These are phyloP conservation scores for Ephemerocybe angulata DNA, from an alignment of 768 basidiomycete species.

Conservation along the genomic window DNA sequence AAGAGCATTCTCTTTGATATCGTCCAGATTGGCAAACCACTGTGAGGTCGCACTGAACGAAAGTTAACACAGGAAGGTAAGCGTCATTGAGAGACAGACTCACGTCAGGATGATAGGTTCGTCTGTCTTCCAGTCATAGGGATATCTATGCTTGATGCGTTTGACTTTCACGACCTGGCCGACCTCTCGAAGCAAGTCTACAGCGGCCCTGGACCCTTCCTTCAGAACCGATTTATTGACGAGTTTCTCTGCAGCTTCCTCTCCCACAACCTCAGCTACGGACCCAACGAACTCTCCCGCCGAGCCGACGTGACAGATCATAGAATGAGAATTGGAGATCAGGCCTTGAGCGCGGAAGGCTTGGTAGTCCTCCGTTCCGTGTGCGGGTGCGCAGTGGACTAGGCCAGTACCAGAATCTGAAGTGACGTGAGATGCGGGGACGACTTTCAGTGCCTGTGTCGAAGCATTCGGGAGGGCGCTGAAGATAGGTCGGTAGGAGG, in stretches of 20 bases:
- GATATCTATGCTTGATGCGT: conserved; percentile 81
- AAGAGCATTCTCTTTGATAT: conserved; percentile 76
- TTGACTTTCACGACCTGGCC: conserved; percentile 62
- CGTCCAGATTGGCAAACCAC: conserved; percentile 93
- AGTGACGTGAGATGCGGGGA: conserved; percentile 76
- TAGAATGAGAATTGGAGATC: conserved; percentile 38
- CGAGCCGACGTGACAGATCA: conserved; percentile 80
- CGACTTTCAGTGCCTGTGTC: conserved; percentile 41
- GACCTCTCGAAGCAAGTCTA: conserved; percentile 56
- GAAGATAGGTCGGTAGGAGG: conserved; percentile 64
- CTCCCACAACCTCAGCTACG: conserved; percentile 57
- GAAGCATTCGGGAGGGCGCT: conserved; percentile 26
- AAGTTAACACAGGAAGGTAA: not conserved
- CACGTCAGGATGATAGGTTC: conserved; percentile 89
- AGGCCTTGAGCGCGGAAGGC: conserved; percentile 60
- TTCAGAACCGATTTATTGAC: conserved; percentile 69
- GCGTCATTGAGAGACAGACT: conserved; percentile 19
- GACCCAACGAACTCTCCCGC: conserved; percentile 66
- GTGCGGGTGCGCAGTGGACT: conserved; percentile 94
- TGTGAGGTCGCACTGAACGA: conserved; percentile 81
- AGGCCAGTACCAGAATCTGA: conserved; percentile 89
- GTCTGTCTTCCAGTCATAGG: conserved; percentile 96
- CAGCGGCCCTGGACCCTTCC: conserved; percentile 65
- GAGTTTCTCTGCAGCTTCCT: conserved; percentile 40
- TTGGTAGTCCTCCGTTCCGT: conserved; percentile 89